These are phyloP conservation scores for Chlorella variabilis DNA, from an alignment of 163 green algal genomes.

Conservation along the genomic window DNA sequence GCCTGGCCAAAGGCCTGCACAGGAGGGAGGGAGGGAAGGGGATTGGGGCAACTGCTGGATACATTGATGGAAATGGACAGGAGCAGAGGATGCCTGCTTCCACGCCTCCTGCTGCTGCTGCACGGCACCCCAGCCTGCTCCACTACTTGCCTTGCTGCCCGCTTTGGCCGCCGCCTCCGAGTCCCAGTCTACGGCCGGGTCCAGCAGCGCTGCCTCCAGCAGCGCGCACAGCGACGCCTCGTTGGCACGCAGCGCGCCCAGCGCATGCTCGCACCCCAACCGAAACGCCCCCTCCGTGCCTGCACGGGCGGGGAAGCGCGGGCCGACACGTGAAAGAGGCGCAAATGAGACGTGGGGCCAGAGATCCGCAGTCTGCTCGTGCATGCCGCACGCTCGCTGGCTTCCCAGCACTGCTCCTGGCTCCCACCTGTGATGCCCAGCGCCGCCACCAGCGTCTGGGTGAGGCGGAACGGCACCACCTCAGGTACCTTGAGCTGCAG, in stretches of 20 bases:
- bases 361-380: too few relatives aligned
- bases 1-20: constrained; percentile 59
- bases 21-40: too few relatives aligned
- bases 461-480: constrained; percentile 91
- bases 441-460: constrained; percentile 60
- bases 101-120: too few relatives aligned
- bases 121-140: too few relatives aligned
- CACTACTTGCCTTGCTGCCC: constrained; percentile 18
- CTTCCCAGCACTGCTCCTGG: too few relatives aligned
- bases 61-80: too few relatives aligned
- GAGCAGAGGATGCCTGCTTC: too few relatives aligned
- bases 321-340: too few relatives aligned
- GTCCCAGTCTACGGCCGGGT: constrained; percentile 72
- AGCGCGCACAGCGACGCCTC: constrained; percentile 15
- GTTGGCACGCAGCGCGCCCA: constrained; percentile 53
- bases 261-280: constrained; percentile 45
- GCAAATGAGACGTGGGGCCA: too few relatives aligned
- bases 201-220: constrained; percentile 66
- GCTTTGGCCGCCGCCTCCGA: constrained; percentile 58
- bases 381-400: too few relatives aligned
- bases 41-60: too few relatives aligned
- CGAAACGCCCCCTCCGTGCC: constrained; percentile 39
- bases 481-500: constrained; percentile 81
- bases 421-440: constrained; percentile 75
- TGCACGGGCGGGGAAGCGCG: too few relatives aligned